Evolutionary conservation across 2,329 filamentous ascomycete genomes (phyloP).

Genomic region (Elsinoe perseae): DNA sequence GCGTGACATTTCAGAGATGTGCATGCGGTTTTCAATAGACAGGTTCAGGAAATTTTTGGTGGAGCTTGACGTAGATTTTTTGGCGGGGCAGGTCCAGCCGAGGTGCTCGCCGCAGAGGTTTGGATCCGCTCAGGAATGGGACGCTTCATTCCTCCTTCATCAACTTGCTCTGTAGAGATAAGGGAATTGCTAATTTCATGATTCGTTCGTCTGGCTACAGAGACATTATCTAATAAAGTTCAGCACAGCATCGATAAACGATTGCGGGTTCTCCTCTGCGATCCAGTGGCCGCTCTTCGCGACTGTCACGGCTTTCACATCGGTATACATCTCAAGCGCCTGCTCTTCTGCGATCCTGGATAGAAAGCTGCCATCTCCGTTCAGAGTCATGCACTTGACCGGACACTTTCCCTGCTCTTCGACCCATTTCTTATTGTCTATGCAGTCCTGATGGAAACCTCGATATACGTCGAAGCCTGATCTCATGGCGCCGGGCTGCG

Average conservation of each 20-base stretch:
- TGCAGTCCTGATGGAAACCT: slow-evolving; percentile 29
- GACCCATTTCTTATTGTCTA: slow-evolving; percentile 27
- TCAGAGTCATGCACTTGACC: slow-evolving; percentile 28
- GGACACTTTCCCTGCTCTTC: slow-evolving; percentile 28
- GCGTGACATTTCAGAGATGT: no score
- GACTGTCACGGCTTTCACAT: slow-evolving; percentile 24
- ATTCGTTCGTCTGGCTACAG: neutral
- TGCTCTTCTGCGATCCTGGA: slow-evolving; percentile 24
- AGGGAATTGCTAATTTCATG: neutral
- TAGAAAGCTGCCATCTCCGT: slow-evolving; percentile 27
- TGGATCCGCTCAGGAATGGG: neutral
- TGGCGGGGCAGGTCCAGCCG: neutral
- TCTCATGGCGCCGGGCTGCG: slow-evolving; percentile 30
- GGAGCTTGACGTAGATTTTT: neutral
- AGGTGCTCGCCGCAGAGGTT: neutral
- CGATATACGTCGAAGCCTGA: slow-evolving; percentile 31
- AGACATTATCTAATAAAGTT: slow-evolving; percentile 22
- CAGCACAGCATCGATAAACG: slow-evolving; percentile 30
- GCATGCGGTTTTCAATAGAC: no score
- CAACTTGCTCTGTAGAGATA: neutral
- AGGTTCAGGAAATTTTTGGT: neutral
- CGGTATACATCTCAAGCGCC: slow-evolving; percentile 30
- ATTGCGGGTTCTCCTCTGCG: slow-evolving; percentile 34
- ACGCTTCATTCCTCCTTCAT: neutral
- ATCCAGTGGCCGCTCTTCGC: slow-evolving; percentile 31